Evolutionary conservation across 2,329 filamentous ascomycete genomes (phyloP), one percentile per base, ranked within the genome.

Genomic region (Pseudocercospora fuligena): DNA sequence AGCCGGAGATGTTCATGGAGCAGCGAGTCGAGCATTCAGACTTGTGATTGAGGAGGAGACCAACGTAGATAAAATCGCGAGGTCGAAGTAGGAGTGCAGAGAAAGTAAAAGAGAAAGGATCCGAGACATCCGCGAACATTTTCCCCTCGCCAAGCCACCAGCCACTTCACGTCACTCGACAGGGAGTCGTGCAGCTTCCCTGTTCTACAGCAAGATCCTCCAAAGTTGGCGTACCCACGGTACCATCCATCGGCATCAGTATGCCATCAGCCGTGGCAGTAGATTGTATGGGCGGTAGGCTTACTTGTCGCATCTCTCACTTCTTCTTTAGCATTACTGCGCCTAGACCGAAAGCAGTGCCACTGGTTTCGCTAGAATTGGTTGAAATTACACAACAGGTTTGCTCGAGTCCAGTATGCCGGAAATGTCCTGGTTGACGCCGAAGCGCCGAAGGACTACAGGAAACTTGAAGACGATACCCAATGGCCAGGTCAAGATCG

Each of bases 361-460:
- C 60, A 60, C 59, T 25, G 59, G 49, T n/a, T 19, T 25, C 19
- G 56, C 29, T n/a, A 36, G 33, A 23, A 23, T 25, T 9, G 31
- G 23, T 25, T 58, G 36, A 51, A 14, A 12, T n/a, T 47, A 36
- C 36, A 57, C 40, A 59, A 43, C 56, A 23, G 21, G 27, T 23
- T 40, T 8, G 29, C 11, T 33, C 31, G 31, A 33, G 11, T 33
- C 31, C 11, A 33, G 31, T 57, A 46, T 19, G 60, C 56, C 19
- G 36, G 54, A 61, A 25, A 70, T 72, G 69, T 70, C 70, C 36
- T 75, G 71, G 69, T 70, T 75, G 33, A 69, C 63, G 19, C 73
- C 73, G 21, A 74, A 74, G 63, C 68, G 73, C 12, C 63, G 73
- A 51, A 67, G 67, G 47, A 75, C 73, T 2, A 75, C 72, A 3